These are phyloP conservation scores for Coffea canephora DNA, from an alignment of 257 asterid genomes.

Conservation along the genomic window DNA sequence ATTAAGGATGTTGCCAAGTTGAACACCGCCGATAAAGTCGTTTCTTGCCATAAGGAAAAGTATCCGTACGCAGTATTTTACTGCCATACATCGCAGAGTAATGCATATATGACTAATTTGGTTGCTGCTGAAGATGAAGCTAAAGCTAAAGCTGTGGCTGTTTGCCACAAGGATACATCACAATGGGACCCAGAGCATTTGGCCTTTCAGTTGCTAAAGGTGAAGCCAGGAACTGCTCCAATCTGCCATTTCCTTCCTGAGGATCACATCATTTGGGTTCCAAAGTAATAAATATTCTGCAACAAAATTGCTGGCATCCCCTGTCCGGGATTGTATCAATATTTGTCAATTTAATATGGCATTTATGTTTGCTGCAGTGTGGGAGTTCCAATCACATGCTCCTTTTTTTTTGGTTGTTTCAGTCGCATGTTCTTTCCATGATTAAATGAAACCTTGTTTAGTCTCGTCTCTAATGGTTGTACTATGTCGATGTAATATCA, in stretches of 20 bases:
- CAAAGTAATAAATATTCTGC: constrained; percentile 16
- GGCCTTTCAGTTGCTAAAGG: constrained; percentile 85
- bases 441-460: too few species aligned
- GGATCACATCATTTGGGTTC: constrained; percentile 83
- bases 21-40: constrained; percentile 31
- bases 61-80: constrained; percentile 76
- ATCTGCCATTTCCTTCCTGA: constrained; percentile 89
- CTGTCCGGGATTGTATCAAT: background rate
- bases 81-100: constrained; percentile 57
- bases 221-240: constrained; percentile 77
- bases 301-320: background rate
- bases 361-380: background rate
- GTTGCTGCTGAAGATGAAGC: constrained; percentile 50
- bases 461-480: too few species aligned
- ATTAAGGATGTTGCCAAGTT: constrained; percentile 34
- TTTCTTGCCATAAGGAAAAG: constrained; percentile 53
- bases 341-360: constrained; percentile 6
- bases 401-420: too few species aligned
- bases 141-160: constrained; percentile 62
- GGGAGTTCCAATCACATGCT: too few species aligned
- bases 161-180: constrained; percentile 80
- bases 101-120: constrained; percentile 47
- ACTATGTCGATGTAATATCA: too few species aligned
- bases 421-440: too few species aligned
- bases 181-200: constrained; percentile 86